Base-by-base conservation (phyloP, 2,329 filamentous ascomycete species). In the Curvularia sp. region DNA sequence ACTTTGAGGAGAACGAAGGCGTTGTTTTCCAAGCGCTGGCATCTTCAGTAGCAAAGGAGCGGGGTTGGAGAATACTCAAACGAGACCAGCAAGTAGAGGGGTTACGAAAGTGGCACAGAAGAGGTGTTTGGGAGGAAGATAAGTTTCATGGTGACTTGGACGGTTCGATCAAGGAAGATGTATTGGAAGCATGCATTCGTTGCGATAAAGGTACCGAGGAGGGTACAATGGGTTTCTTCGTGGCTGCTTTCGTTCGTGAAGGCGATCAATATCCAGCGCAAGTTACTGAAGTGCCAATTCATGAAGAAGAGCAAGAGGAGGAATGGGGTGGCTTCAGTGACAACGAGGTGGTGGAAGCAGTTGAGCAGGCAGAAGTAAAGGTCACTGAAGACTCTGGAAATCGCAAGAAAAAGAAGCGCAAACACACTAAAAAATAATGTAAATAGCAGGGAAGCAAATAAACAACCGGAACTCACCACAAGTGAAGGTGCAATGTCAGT, bases 161-260 rank as follows among this genome's bases (percentile, higher is more conserved):
- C 54, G 61, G 62, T 6, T 56, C 60, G 22, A 58, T 53, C 44
- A 70, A 53, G 55, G 57, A 41, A 38, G 70, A 68, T 38, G 75
- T 91, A 1, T 85, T 88, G 5, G 88, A 94, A 26, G 90, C 85
- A 2, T 97, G 93, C 71, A 89, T 97, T 55, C 83, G 94, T 58
- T 91, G 92, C 31, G 89, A 90, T 75, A 91, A 93, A 67, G 90
- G 87, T 26, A 92, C 94, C 66, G 88, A 88, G 9, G 86, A 90
- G 62, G 92, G 93, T 0, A 91, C 93, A 0, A 97, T 97, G 86
- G 94, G 95, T 0, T 98, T 99, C 78, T 99, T 99, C 69, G 91
- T 97, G 20, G 92, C 88, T n/a, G 92, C 85, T 0, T 97, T 99
- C 77, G 84, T 92, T 3, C 83, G 91, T 53, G 85, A 89, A 43